Percentiles rank a stretch among this genome's conserved stretches.
Evolutionary conservation across 78 protist species (phyloP).

Genomic region (Dictyostelium intermedium): DNA sequence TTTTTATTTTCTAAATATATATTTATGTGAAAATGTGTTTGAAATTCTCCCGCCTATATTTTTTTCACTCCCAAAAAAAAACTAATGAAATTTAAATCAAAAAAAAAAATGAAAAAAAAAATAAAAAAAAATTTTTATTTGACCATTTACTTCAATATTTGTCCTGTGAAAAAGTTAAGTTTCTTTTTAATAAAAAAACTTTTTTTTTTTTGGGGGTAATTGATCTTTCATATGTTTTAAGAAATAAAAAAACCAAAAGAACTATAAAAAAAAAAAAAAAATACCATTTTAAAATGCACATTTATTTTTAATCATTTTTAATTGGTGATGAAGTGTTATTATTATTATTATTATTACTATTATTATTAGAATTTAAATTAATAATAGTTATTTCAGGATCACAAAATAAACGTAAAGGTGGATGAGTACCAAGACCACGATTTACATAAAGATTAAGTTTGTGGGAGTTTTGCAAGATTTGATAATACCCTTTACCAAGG

Average conservation of each 20-base stretch:
- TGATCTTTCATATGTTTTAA: too few species aligned
- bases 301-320: neutral
- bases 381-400: conserved; percentile 57
- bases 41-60: neutral
- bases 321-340: neutral
- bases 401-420: conserved; percentile 61
- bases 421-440: conserved; percentile 66
- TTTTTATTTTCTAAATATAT: neutral
- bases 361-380: neutral
- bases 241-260: too few species aligned
- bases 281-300: neutral
- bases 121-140: neutral
- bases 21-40: neutral
- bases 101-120: neutral
- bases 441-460: conserved; percentile 17
- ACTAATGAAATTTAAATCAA: neutral
- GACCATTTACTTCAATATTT: neutral
- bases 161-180: neutral
- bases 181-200: too few species aligned
- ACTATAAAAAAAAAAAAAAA: neutral
- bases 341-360: neutral
- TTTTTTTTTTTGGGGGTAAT: too few species aligned
- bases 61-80: neutral
- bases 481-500: conserved; percentile 12
- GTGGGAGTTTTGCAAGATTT: neutral